phyloP scores from a whole-genome alignment of 2,329 filamentous ascomycete species.

The Penicillium sp. region DNA sequence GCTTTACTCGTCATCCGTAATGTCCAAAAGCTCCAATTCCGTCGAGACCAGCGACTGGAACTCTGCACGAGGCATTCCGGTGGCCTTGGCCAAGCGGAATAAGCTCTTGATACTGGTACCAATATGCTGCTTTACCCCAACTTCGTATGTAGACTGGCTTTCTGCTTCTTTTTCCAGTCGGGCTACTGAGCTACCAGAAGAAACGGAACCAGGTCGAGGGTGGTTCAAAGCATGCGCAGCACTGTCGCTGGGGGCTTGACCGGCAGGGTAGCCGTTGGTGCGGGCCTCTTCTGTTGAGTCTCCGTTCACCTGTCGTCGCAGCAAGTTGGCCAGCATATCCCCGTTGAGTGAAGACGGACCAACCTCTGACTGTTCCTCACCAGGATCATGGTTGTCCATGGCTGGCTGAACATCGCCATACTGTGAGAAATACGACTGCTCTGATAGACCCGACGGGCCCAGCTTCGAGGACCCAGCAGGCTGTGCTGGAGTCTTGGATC shows the following conservation, averaged over 20 bases:
- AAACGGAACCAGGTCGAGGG: conserved; percentile 46
- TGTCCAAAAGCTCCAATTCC: conserved; percentile 60
- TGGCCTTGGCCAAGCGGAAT: conserved; percentile 60
- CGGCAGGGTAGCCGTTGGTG: conserved; percentile 24
- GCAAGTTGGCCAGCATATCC: conserved; percentile 47
- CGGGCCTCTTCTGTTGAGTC: conserved; percentile 22
- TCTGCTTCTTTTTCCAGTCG: conserved; percentile 57
- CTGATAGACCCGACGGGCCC: conserved; percentile 44
- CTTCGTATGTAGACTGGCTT: conserved; percentile 56
- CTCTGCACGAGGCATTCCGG: conserved; percentile 60
- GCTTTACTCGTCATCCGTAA: conserved; percentile 53
- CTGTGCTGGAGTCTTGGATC: conserved; percentile 39
- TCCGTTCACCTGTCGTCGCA: conserved; percentile 42
- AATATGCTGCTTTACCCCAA: conserved; percentile 65
- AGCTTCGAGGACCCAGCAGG: conserved; percentile 23
- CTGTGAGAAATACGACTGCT: conserved; percentile 62
- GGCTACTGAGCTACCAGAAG: conserved; percentile 52
- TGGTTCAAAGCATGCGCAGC: conserved; percentile 39
- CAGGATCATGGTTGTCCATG: conserved; percentile 64
- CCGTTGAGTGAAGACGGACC: conserved; percentile 58
- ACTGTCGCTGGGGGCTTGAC: conserved; percentile 22
- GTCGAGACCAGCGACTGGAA: conserved; percentile 62
- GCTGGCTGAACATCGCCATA: conserved; percentile 67
- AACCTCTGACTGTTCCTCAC: conserved; percentile 52
- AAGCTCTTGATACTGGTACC: conserved; percentile 65